These are phyloP conservation scores for Malus asiatica DNA, from an alignment of 306 rosid genomes.

Conservation along the genomic window DNA sequence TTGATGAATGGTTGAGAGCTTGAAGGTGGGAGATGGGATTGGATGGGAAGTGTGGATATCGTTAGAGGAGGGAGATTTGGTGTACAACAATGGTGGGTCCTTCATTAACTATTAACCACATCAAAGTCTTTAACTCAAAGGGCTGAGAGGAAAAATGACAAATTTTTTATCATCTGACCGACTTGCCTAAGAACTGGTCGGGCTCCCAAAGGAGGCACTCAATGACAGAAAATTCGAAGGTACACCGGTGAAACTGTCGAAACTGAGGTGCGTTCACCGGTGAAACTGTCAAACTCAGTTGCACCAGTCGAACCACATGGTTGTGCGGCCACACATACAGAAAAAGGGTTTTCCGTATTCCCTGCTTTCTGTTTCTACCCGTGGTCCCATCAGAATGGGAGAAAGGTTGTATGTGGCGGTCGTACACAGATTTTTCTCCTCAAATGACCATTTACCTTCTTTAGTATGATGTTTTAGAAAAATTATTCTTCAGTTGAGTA, in stretches of 20 bases:
- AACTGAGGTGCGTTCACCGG: no score
- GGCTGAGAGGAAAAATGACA: constrained; percentile 1
- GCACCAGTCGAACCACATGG: not conserved
- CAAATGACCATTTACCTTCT: no score
- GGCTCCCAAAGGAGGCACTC: not conserved
- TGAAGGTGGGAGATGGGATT: constrained; percentile 7
- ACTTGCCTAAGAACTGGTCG: not conserved
- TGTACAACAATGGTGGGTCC: constrained; percentile 19
- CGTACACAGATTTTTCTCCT: no score
- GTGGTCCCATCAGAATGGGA: no score
- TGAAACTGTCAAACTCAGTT: no score
- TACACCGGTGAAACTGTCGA: no score
- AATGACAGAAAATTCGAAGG: not conserved
- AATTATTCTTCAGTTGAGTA: not conserved
- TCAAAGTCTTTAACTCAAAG: not conserved
- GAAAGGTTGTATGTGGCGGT: no score
- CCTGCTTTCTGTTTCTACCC: no score
- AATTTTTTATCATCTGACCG: not conserved
- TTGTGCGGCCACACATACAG: not conserved
- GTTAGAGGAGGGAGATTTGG: constrained; percentile 9
- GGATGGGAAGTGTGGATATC: constrained; percentile 30
- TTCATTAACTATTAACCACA: not conserved
- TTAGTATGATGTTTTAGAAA: not conserved
- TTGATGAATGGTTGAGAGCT: constrained; percentile 1
- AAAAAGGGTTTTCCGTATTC: no score